Evolutionary conservation across 768 basidiomycete genomes (phyloP), one percentile per base, ranked within the genome.

Genomic region (Cantharellus anzutake): DNA sequence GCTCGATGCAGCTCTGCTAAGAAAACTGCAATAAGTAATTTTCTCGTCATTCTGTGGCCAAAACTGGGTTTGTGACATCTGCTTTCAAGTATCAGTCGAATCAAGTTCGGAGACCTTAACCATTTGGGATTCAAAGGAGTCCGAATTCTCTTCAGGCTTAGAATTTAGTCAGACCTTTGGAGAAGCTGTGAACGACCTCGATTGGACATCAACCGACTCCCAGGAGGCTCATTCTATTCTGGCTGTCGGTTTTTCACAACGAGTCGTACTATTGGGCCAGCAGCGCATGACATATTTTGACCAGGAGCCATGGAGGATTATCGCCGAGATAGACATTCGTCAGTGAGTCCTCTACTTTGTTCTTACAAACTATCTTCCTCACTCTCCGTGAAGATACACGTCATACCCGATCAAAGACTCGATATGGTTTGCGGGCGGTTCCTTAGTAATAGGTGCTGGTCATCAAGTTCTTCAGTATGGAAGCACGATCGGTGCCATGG

Each of bases 81-180:
- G 34, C 56, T 35, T 14, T 7, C 41, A 56, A 91, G 88, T 90
- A 62, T 80, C 83, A 11, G 72, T 76, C 3, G 68, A 71, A 14
- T 65, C 74, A 0, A 77, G 79, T 20, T 84, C 83, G 0, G 77
- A 86, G 61, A 89, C 93, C 67, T 70, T 97, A 52, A 91, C 90
- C 0, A 90, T 98, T 16, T 98, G 94, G 94, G 91, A 97, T 70
- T 96, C 92, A 0, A 84, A 84, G 57, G 86, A 87, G 69, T 92
- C 87, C 16, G 88, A 94, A 69, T 97, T 97, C 69, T 82, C 89
- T 4, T 84, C 86, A 3, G 93, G 93, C 2, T 73, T 93, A 55
- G 93, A 96, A 69, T 85, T 83, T 67, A 74, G 76, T 48, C 74
- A 75, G 42, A 68, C 41, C 60, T 79, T 11, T 82, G 37, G 38